These are phyloP conservation scores for Pisolithus albus DNA, from an alignment of 768 basidiomycete species.

Conservation along the genomic window DNA sequence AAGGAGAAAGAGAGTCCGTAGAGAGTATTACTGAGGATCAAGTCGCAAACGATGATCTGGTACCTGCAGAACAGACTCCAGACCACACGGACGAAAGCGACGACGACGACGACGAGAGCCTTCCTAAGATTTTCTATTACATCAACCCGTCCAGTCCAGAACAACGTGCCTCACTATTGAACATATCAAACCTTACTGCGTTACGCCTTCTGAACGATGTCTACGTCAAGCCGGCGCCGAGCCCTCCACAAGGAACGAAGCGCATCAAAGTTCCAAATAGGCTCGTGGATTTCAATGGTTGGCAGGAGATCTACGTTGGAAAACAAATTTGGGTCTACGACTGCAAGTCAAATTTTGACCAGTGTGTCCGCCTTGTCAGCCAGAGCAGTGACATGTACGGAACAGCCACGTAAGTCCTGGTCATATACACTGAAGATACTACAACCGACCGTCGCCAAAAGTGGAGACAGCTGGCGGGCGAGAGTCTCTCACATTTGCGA, in stretches of 20 bases:
- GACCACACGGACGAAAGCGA: conserved; percentile 16
- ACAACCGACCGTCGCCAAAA: conserved; percentile 25
- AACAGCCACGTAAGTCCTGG: conserved; percentile 63
- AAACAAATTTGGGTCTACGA: conserved; percentile 75
- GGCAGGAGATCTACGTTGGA: conserved; percentile 70
- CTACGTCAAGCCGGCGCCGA: conserved; percentile 51
- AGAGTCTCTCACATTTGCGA: conserved; percentile 64
- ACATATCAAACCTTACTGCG: conserved; percentile 58
- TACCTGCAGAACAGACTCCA: conserved; percentile 12
- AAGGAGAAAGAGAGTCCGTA: conserved; percentile 48
- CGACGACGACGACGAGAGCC: conserved; percentile 27
- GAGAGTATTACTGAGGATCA: conserved; percentile 15
- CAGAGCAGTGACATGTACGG: conserved; percentile 61
- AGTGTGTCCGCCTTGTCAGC: conserved; percentile 60
- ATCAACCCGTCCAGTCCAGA: conserved; percentile 39
- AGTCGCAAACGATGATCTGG: conserved; percentile 15
- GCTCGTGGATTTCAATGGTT: conserved; percentile 54
- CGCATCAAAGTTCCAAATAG: conserved; percentile 47
- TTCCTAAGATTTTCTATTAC: conserved; percentile 45
- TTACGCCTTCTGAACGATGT: conserved; percentile 67
- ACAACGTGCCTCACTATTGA: conserved; percentile 35
- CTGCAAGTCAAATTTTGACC: conserved; percentile 54
- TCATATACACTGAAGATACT: background rate
- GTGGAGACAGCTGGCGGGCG: conserved; percentile 79
- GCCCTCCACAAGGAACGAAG: conserved; percentile 36